phyloP scores from a whole-genome alignment of 1,139 yeast species.

The Taphrina deformans region DNA sequence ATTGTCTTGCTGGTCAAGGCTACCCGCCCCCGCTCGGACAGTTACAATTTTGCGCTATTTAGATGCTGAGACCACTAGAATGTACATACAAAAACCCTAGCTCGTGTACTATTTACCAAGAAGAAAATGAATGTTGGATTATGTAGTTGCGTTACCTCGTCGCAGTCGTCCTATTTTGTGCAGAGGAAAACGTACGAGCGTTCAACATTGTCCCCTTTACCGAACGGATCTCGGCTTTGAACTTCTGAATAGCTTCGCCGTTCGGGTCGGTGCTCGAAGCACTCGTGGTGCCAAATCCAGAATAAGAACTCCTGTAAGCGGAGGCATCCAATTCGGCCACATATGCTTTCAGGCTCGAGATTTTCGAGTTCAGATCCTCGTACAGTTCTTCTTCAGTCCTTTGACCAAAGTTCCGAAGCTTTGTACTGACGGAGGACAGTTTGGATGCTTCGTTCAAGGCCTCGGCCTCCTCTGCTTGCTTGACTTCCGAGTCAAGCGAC shows the following conservation, averaged over 20 bases:
- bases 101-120: constrained; percentile 59
- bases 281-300: not conserved
- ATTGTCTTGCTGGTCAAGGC: not conserved
- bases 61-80: constrained; percentile 53
- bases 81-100: constrained; percentile 55
- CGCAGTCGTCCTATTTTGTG: not conserved
- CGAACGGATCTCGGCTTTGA: constrained; percentile 37
- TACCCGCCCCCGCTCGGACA: too few relatives aligned
- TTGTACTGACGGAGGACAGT: constrained; percentile 12
- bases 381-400: constrained; percentile 1
- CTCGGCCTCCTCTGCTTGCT: not conserved
- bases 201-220: constrained; percentile 38
- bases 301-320: constrained; percentile 31
- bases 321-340: constrained; percentile 2
- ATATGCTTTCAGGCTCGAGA: not conserved
- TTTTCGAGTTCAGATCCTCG: not conserved
- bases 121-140: constrained; percentile 16
- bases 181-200: constrained; percentile 26
- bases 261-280: not conserved
- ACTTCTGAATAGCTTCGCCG: constrained; percentile 20
- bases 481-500: not conserved
- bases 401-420: constrained; percentile 27
- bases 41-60: too few relatives aligned
- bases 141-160: not conserved
- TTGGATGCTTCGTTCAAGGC: constrained; percentile 19